Evolutionary conservation across 192 early-diverging fungal species (phyloP), one percentile per base, ranked within the genome.

Genomic region (Linnemannia zychae): DNA sequence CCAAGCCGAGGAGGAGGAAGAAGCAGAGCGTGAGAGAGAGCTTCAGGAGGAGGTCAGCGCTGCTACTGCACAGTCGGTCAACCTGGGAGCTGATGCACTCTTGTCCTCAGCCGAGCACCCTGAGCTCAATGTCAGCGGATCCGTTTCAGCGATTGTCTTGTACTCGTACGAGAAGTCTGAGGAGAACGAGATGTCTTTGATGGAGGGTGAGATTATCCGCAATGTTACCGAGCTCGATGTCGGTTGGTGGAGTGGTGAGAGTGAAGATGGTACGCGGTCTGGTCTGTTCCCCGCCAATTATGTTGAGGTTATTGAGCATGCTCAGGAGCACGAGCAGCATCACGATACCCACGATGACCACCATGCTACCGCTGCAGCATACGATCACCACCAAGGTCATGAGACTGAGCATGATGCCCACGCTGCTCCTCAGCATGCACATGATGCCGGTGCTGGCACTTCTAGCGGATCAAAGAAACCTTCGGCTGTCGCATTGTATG

Each of bases 181-280:
- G 44, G 92, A 91, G 9, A 97, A 98, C 80, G 98, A 99, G 90
- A 95, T 99, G 72, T 72, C 89, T 2, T 91, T 99, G 75, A 78
- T 81, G 0, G 97, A 99, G 79, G 96, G 95, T 22, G 97, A 98
- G 63, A 87, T 94, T 17, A 94, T 99, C 66, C 90, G 80, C 20
- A 91, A 92, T 33, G 94, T 99, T 52, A 93, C 94, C 22, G 91
- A 96, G 88, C 66, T 96, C 63, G 96, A 96, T 85, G 95, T 96
- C 48, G 97, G 95, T 49, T 99, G 98, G 98, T 98, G 97, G 98
- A 91, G 93, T 52, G 98, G 96, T 71, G 90, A 90, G 37, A 94
- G 93, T 72, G 89, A 94, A 71, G 92, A 95, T 80, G 96, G 96
- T 16, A 80, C 88, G 31, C 89, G 93, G 15, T 90, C 90, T 48